These are phyloP conservation scores for Exophiala oligosperma DNA, from an alignment of 2,329 filamentous ascomycete species.

Conservation along the genomic window DNA sequence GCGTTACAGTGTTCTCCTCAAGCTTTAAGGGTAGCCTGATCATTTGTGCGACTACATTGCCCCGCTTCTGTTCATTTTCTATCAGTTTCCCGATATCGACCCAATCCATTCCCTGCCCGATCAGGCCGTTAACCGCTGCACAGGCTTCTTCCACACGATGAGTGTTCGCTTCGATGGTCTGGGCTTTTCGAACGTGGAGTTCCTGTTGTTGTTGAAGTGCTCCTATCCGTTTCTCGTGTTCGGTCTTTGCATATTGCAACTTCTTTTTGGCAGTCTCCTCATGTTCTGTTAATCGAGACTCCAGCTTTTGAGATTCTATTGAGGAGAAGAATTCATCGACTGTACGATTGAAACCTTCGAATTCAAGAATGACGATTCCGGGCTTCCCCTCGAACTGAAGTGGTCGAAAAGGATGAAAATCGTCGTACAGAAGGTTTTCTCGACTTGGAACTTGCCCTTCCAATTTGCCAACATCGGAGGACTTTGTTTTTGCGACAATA, in stretches of 20 bases:
- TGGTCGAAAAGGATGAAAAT: slow-evolving; percentile 92
- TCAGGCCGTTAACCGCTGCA: slow-evolving; percentile 86
- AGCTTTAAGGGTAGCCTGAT: slow-evolving; percentile 87
- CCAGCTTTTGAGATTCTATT: slow-evolving; percentile 87
- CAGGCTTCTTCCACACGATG: slow-evolving; percentile 91
- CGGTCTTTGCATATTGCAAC: slow-evolving; percentile 77
- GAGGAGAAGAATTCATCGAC: slow-evolving; percentile 98
- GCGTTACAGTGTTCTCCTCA: slow-evolving; percentile 82
- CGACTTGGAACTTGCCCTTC: slow-evolving; percentile 36
- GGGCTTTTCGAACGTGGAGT: slow-evolving; percentile 82
- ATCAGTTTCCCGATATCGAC: slow-evolving; percentile 85
- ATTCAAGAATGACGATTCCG: slow-evolving; percentile 68
- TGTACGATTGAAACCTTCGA: slow-evolving; percentile 84
- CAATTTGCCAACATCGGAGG: slow-evolving; percentile 36
- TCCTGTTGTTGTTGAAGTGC: slow-evolving; percentile 79
- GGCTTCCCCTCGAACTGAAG: slow-evolving; percentile 72
- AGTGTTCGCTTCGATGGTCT: slow-evolving; percentile 85
- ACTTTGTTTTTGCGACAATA: slow-evolving; percentile 71
- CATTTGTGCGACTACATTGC: slow-evolving; percentile 81
- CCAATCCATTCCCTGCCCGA: slow-evolving; percentile 97
- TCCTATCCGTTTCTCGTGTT: slow-evolving; percentile 82
- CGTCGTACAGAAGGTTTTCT: slow-evolving; percentile 71
- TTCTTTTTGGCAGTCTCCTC: slow-evolving; percentile 81
- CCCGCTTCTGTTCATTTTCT: slow-evolving; percentile 76
- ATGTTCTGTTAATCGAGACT: slow-evolving; percentile 77